Evolutionary conservation across 345 rosid genomes (phyloP).

Genomic region (Eutrema japonicum): DNA sequence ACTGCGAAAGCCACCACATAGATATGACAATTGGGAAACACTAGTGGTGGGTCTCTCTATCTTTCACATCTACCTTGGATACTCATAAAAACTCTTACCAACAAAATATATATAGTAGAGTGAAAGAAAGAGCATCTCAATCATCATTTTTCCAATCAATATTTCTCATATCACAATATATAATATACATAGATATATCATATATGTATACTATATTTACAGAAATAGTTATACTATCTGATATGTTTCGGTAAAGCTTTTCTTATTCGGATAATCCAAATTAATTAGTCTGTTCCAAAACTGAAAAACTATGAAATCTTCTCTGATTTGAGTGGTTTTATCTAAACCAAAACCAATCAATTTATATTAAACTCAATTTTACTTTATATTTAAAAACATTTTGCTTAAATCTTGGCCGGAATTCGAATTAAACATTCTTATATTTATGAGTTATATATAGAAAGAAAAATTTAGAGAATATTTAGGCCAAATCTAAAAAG

Average conservation of each 20-base stretch:
- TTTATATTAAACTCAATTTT: background rate
- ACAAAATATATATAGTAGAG: conserved; percentile 29
- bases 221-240: background rate
- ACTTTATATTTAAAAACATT: background rate
- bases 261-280: conserved; percentile 6
- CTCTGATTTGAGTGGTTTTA: background rate
- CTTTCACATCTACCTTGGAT: conserved; percentile 47
- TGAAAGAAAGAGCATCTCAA: conserved; percentile 31
- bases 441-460: background rate
- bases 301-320: background rate
- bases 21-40: conserved; percentile 40
- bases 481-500: background rate
- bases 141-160: conserved; percentile 38
- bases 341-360: background rate
- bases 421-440: background rate
- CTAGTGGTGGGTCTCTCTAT: conserved; percentile 47
- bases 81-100: conserved; percentile 42
- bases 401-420: background rate
- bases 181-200: background rate
- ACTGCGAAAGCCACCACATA: conserved; percentile 38
- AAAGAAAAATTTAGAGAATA: background rate
- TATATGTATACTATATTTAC: too few species aligned
- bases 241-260: conserved; percentile 7
- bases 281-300: background rate
- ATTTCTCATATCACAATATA: conserved; percentile 11